Percentiles rank a stretch among this genome's conserved stretches.
Evolutionary conservation across 2,329 filamentous ascomycete genomes (phyloP).

Genomic region (Ophiostoma australiae): DNA sequence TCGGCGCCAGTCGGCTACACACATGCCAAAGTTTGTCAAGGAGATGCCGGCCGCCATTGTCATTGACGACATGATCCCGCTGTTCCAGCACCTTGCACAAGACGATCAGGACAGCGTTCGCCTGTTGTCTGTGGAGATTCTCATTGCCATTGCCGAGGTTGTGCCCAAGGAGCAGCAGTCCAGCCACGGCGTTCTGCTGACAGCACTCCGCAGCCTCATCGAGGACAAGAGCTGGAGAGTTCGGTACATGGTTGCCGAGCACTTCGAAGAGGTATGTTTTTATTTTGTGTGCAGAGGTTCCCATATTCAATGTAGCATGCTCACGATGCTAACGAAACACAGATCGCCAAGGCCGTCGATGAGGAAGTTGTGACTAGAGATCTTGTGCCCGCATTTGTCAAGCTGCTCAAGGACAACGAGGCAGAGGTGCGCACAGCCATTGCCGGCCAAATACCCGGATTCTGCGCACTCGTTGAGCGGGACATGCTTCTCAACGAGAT

Average conservation of each 20-base stretch:
- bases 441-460: constrained; percentile 94
- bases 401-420: constrained; percentile 95
- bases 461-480: constrained; percentile 84
- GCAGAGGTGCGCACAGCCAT: constrained; percentile 96
- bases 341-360: constrained; percentile 98
- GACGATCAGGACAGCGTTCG: constrained; percentile 98
- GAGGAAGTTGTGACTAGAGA: constrained; percentile 93
- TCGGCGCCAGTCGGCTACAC: constrained; percentile 90
- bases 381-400: constrained; percentile 93
- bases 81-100: constrained; percentile 93
- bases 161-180: constrained; percentile 97
- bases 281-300: too few relatives aligned
- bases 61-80: constrained; percentile 97
- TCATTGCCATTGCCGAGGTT: constrained; percentile 93
- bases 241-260: constrained; percentile 97
- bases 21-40: constrained; percentile 95
- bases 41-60: constrained; percentile 89
- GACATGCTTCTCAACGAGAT: constrained; percentile 89
- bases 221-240: constrained; percentile 99
- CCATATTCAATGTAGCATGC: too few relatives aligned
- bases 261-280: constrained; percentile 80
- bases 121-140: constrained; percentile 88
- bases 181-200: constrained; percentile 88
- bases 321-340: constrained; percentile 11
- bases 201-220: constrained; percentile 85